Evolutionary conservation across 805 yeast species (phyloP).

Genomic region (Jamesozyma rosinii): DNA sequence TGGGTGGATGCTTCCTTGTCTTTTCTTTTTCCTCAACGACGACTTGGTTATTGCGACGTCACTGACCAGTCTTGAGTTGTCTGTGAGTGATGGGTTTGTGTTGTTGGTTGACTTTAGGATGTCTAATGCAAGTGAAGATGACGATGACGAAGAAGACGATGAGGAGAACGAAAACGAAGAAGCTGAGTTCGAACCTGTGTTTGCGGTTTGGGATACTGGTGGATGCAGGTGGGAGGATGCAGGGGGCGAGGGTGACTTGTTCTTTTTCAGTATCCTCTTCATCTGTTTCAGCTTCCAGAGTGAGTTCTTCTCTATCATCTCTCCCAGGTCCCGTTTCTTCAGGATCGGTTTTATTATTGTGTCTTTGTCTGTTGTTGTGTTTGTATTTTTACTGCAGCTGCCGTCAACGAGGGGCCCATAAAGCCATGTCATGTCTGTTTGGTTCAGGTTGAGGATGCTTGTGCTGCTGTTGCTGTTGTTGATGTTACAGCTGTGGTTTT

Average conservation of each 20-base stretch:
- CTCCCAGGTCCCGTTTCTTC: conserved; percentile 71
- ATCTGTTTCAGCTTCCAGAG: conserved; percentile 16
- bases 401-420: conserved; percentile 74
- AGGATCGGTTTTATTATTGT: conserved; percentile 52
- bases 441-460: not conserved
- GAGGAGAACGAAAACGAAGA: not conserved
- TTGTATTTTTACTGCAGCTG: not conserved
- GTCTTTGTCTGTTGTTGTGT: too few relatives aligned
- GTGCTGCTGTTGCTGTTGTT: not conserved
- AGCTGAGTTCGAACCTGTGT: not conserved
- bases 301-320: conserved; percentile 37
- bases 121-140: not conserved
- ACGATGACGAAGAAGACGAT: not conserved
- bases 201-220: not conserved
- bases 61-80: not conserved
- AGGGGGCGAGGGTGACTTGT: not conserved
- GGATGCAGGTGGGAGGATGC: not conserved
- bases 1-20: not conserved
- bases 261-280: not conserved
- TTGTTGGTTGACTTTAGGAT: not conserved
- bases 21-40: not conserved
- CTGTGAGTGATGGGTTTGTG: not conserved
- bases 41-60: not conserved
- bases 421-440: conserved; percentile 84
- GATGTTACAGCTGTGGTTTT: not conserved